Conservation (phyloP, 352 stramenopile genomes). For the Pythium pyrilobum region DNA sequence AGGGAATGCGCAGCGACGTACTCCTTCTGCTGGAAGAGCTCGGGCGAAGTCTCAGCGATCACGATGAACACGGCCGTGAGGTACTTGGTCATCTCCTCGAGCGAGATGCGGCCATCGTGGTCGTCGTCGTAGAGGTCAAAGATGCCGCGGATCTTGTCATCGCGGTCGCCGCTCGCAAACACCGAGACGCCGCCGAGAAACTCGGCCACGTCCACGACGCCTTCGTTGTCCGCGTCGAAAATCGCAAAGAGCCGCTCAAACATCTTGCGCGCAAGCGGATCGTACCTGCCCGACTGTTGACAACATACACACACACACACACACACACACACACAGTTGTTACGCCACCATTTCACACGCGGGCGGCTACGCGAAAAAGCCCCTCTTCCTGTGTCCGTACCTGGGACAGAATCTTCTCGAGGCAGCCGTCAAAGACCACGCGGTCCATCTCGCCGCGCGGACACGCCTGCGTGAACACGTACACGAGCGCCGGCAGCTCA, state of each 20-base stretch:
- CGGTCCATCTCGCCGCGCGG: conserved; percentile 65
- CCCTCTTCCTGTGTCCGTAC: conserved; percentile 17
- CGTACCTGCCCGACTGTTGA: conserved; percentile 59
- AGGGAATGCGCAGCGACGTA: conserved; percentile 14
- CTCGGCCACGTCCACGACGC: conserved; percentile 72
- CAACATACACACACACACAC: background rate
- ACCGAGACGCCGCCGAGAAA: conserved; percentile 82
- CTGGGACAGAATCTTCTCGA: conserved; percentile 83
- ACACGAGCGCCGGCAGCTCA: conserved; percentile 75
- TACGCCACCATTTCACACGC: background rate
- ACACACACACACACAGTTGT: background rate
- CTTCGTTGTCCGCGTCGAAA: conserved; percentile 55
- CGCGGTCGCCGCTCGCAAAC: conserved; percentile 70
- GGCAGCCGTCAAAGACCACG: conserved; percentile 55
- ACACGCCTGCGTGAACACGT: conserved; percentile 77
- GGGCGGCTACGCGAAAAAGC: background rate
- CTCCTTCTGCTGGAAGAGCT: conserved; percentile 71
- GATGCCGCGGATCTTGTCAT: conserved; percentile 79
- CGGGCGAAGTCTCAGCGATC: conserved; percentile 56
- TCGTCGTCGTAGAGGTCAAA: conserved; percentile 88
- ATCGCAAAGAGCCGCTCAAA: conserved; percentile 77
- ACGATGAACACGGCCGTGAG: conserved; percentile 82
- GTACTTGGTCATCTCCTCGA: conserved; percentile 86
- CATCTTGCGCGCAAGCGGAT: conserved; percentile 61
- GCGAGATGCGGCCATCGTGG: conserved; percentile 76